Conservation (phyloP, 495 filamentous ascomycete species). For the Talaromyces stipitatus region DNA sequence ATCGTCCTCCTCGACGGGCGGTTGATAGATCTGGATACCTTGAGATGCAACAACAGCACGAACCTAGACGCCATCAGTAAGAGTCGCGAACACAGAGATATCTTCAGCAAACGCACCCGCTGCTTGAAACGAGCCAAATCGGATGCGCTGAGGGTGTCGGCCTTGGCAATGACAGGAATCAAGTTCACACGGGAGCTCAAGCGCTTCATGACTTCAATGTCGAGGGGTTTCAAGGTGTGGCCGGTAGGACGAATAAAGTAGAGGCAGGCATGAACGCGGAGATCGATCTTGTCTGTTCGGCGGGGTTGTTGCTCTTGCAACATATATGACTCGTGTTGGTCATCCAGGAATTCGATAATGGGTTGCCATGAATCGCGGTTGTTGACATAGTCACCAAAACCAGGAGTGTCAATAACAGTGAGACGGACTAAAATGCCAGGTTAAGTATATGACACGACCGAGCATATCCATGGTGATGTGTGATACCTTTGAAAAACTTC, state of each 20-base stretch:
- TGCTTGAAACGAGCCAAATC: conserved; percentile 91
- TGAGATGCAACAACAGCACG: conserved; percentile 93
- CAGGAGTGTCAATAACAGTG: conserved; percentile 97
- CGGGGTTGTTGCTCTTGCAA: conserved; percentile 98
- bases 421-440: conserved; percentile 63
- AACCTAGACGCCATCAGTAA: conserved; percentile 52
- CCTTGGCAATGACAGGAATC: conserved; percentile 97
- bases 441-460: not conserved
- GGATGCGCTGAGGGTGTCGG: conserved; percentile 87
- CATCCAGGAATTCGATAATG: conserved; percentile 98
- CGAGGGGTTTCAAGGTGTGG: conserved; percentile 95
- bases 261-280: conserved; percentile 95
- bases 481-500: conserved; percentile 98
- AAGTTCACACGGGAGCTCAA: conserved; percentile 95
- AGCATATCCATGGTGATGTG: not conserved
- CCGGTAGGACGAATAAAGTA: conserved; percentile 99
- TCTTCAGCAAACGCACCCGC: conserved; percentile 50
- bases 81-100: not conserved
- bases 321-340: conserved; percentile 99
- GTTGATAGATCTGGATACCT: conserved; percentile 98
- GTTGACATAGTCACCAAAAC: conserved; percentile 99
- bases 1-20: conserved; percentile 95
- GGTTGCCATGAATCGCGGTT: conserved; percentile 99
- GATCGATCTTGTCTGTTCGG: conserved; percentile 96
- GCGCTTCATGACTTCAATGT: conserved; percentile 99